Base-by-base conservation (phyloP, 2,329 filamentous ascomycete species). In the Aspergillus fijiensis region DNA sequence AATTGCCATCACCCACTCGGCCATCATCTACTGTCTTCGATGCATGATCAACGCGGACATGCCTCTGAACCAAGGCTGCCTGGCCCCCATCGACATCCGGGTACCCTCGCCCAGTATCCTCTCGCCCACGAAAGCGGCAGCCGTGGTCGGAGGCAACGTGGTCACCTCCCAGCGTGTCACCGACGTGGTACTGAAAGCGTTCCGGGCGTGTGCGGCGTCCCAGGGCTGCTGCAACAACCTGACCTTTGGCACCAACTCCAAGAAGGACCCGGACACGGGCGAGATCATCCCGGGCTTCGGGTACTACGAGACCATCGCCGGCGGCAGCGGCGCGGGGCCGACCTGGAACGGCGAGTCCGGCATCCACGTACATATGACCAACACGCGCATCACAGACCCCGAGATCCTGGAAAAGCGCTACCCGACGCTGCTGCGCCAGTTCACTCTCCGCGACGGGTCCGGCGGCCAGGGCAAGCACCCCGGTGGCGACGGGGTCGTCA, bases 221-320 rank as follows among this genome's bases (percentile, higher is more conserved):
- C 91, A 95, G 70, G 91, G 91, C 52, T 89, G 90, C 75, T 90
- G 87, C 74, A 95, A 95, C 76, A 94, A 94, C 73, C 82, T 95
- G 5, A 94, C 91, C 0, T 95, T 95, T 70, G 91, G 90, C 62
- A 73, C 62, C 2, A 91, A 91, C 68, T 89, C 90, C 57, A 90
- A 90, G 49, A 87, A 89, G 61, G 74, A 83, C 29, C 77, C 81
- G 0, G 81, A 82, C 4, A 79, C 84, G 52, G 81, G 84, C 57
- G 81, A 83, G 5, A 67, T 70, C n/a, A 81, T 86, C n/a, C 86
- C 86, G 39, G 91, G 91, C 0, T 95, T 95, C 70, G 91, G 91
- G 10, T 95, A 94, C 79, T 94, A 94, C 73, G 91, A 95, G 75
- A 95, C 91, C 2, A 94, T 95, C 62, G 89, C 90, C 0, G 91